A percentile compares a stretch with the other conserved stretches of the same genome.
Evolutionary conservation across 805 yeast species (phyloP).

Genomic region (Maudiozyma saulgeensis): DNA sequence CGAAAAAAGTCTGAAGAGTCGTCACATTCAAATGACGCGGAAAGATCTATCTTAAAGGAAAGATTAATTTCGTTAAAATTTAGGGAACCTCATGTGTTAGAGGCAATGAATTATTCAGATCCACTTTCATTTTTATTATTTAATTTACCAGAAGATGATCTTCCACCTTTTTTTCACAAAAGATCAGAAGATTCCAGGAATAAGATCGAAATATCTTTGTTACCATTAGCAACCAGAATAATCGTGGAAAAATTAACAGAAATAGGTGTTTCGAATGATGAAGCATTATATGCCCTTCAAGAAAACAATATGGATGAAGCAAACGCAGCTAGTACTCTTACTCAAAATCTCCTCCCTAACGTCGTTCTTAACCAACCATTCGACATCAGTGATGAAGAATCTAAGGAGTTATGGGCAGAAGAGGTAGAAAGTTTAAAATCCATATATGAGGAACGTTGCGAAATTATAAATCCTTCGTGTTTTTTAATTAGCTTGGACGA

Average conservation of each 20-base stretch:
- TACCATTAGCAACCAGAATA: slow-evolving; percentile 39
- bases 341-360: slow-evolving; percentile 29
- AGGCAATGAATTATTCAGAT: slow-evolving; percentile 52
- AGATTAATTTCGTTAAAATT: slow-evolving; percentile 51
- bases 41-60: slow-evolving; percentile 17
- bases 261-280: slow-evolving; percentile 64
- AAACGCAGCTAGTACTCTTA: slow-evolving; percentile 41
- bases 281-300: slow-evolving; percentile 43
- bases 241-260: slow-evolving; percentile 47
- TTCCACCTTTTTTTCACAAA: slow-evolving; percentile 58
- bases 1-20: slow-evolving; percentile 6
- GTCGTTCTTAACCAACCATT: slow-evolving; percentile 2
- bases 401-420: slow-evolving; percentile 53
- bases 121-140: slow-evolving; percentile 49
- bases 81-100: slow-evolving; percentile 56
- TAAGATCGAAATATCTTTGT: slow-evolving; percentile 37
- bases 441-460: slow-evolving; percentile 44
- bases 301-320: slow-evolving; percentile 37
- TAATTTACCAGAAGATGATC: slow-evolving; percentile 89
- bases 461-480: slow-evolving; percentile 22
- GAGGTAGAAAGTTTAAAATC: slow-evolving; percentile 61
- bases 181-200: slow-evolving; percentile 48
- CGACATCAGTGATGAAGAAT: slow-evolving; percentile 21
- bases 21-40: slow-evolving; percentile 4
- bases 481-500: slow-evolving; percentile 29